Conservation (phyloP, 148 eudicot species). For the Gaultheria prostrata region DNA sequence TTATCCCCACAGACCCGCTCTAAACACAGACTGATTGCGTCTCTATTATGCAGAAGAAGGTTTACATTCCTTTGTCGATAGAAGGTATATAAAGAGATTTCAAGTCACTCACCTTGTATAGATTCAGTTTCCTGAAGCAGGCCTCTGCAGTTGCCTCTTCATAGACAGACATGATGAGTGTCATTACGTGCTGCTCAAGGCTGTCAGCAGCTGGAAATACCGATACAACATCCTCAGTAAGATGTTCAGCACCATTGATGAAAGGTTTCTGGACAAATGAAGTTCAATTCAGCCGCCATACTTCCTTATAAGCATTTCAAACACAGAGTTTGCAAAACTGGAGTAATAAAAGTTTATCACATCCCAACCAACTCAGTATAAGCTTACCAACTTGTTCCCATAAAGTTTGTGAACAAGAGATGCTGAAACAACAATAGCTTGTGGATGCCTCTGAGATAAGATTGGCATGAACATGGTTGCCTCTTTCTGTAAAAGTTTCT, state of each 20-base stretch:
- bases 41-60: neutral
- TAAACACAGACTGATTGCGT: neutral
- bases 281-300: constrained; percentile 20
- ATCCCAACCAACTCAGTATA: constrained; percentile 8
- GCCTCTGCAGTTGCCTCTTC: constrained; percentile 77
- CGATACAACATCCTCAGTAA: constrained; percentile 92
- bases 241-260: constrained; percentile 78
- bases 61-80: neutral
- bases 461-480: constrained; percentile 67
- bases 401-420: constrained; percentile 94
- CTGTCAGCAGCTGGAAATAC: constrained; percentile 97
- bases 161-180: constrained; percentile 60
- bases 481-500: constrained; percentile 68
- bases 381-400: constrained; percentile 81
- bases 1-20: neutral
- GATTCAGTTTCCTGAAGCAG: constrained; percentile 61
- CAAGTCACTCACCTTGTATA: constrained; percentile 65
- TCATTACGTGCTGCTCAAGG: constrained; percentile 72
- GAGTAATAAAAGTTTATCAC: neutral
- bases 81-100: neutral
- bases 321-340: neutral
- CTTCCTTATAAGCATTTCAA: constrained; percentile 11
- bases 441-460: constrained; percentile 77
- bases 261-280: constrained; percentile 80
- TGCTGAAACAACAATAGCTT: constrained; percentile 70